Base-by-base conservation (phyloP, 2,329 filamentous ascomycete species). In the Orbilia oligospora region DNA sequence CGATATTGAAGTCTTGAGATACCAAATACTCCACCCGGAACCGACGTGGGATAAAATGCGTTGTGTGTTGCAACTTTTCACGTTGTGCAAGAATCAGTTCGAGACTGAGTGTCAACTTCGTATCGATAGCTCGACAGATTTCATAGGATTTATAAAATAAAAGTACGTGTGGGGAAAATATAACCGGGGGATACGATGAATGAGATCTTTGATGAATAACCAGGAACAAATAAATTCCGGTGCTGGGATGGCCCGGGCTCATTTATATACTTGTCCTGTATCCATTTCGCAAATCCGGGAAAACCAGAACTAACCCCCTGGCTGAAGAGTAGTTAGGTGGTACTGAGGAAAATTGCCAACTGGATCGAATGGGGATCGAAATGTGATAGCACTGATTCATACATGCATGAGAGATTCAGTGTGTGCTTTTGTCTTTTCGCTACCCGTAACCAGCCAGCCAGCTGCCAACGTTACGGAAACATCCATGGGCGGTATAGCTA, bases 261-360 rank as follows among this genome's bases (percentile, higher is more conserved):
- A 30, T 58, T 58, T 55, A 55, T 55, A 55, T 55, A 53, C 27
- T n/a, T n/a, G n/a, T n/a, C n/a, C n/a, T 48, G 20, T 20, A 49
- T 10, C 48, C 48, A 51, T 51, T 51, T 51, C 20, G 6, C 2
- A 6, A 24, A 18, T 1, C n/a, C n/a, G n/a, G n/a, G n/a, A n/a
- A n/a, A n/a, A n/a, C n/a, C n/a, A n/a, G n/a, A n/a, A n/a, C n/a
- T n/a, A n/a, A 33, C 16, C 16, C 22, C 2, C 51, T 6, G 22
- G 22, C 46, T n/a, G 9, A 12, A 20, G 20, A 6, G n/a, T n/a
- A 27, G 5, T 22, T 20, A 27, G 22, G 22, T 12, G 12, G n/a
- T n/a, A 41, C 38, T 41, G n/a, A n/a, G n/a, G n/a, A n/a, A 16
- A 5, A 16, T 6, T 9, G 2, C 22, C 51, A 55, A 24, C 51